A percentile compares a stretch with the other conserved stretches of the same genome.
These are phyloP conservation scores for Cercospora berteroae DNA, from an alignment of 2,329 filamentous ascomycete species.

Conservation along the genomic window DNA sequence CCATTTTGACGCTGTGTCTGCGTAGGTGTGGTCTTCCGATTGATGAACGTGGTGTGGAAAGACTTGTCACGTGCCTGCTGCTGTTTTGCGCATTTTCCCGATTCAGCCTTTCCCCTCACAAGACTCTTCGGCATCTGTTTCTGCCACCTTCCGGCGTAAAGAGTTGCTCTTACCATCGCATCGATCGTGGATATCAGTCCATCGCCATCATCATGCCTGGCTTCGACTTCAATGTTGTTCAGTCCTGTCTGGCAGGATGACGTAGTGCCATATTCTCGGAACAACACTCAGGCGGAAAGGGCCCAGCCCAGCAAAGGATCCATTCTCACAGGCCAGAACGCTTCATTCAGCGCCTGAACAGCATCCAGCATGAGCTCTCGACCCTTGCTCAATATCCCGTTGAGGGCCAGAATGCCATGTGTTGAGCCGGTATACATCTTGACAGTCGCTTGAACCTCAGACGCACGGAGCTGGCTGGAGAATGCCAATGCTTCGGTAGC, in stretches of 20 bases:
- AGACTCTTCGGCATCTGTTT: neutral
- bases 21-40: neutral
- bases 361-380: constrained; percentile 25
- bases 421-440: constrained; percentile 26
- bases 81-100: neutral
- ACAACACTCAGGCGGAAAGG: constrained; percentile 7
- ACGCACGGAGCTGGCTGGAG: constrained; percentile 19
- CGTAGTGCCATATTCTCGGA: no score
- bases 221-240: no score
- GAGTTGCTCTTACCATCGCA: neutral
- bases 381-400: constrained; percentile 21
- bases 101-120: neutral
- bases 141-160: neutral
- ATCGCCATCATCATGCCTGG: neutral
- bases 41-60: neutral
- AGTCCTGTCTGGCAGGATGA: no score
- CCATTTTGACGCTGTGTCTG: neutral
- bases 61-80: neutral
- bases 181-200: neutral
- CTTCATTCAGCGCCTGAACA: constrained; percentile 18
- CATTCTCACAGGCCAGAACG: constrained; percentile 20
- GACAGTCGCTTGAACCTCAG: constrained; percentile 18
- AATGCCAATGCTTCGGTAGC: constrained; percentile 23
- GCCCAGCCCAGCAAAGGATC: constrained; percentile 16
- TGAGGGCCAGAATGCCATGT: constrained; percentile 22